Base-by-base conservation (phyloP, 495 filamentous ascomycete species). In the Neurospora sp. region DNA sequence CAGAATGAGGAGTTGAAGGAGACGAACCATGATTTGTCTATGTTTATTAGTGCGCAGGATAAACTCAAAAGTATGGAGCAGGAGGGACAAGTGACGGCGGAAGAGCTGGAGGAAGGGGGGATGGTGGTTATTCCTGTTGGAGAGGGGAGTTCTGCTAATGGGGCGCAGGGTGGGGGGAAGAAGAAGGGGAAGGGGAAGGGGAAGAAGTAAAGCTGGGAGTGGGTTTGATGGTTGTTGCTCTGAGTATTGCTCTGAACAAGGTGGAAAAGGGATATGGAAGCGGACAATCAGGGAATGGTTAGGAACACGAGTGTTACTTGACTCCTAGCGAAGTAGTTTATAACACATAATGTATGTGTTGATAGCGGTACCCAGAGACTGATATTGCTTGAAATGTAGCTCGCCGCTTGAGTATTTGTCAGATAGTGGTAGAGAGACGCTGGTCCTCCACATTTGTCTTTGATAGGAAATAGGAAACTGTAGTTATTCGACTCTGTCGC, bases 11-110 rank as follows among this genome's bases (percentile, higher is more conserved):
- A 91, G 79, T 78, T 97, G 42, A 88, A 89, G 73, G 95, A 98
- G 81, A 90, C 92, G 85, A 95, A 97, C 79, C 85, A 93, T n/a
- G 96, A 99, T 82, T 78, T 99, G 78, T 90, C 87, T 37, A 96
- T 97, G 84, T 96, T 94, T 78, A 94, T 99, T 70, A 91, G 89
- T 66, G 91, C 92, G 4, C 88, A 91, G 78, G 90, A 96, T 84
- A 94, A 93, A 79, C 81, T 99, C 76, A 89, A 90, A 84, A 89
- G 92, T 81, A 81, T 91, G 80, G 86, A 87, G 77, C 76, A 85
- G 75, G 88, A 87, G 71, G 90, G 90, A 23, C 87, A 89, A 82
- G 81, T 91, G 18, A 85, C 86, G 42, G 84, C 88, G 79, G 86
- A 83, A 2, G 88, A 87, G 80, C 69, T 86, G 62, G 83, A 84